Conservation (phyloP, 2,329 filamentous ascomycete genomes). For the Chrysoporthe puriensis region DNA sequence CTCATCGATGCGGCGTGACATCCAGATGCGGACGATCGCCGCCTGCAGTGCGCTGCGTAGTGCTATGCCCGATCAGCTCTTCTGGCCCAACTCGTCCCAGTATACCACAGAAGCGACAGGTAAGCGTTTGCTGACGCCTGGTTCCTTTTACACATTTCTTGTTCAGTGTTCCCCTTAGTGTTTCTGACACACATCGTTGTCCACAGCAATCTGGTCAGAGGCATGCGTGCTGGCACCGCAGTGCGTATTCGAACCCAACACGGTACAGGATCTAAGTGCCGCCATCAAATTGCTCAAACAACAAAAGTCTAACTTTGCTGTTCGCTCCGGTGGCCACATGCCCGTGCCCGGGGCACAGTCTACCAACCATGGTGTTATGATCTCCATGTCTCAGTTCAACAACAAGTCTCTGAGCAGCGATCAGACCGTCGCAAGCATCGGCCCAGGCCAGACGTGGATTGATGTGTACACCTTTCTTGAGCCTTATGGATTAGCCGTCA, state of each 20-base stretch:
- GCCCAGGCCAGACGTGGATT: constrained; percentile 2
- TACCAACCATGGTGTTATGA: constrained; percentile 41
- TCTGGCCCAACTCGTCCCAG: too few relatives aligned
- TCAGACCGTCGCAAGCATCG: not conserved
- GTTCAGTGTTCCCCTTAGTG: too few relatives aligned
- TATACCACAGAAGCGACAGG: too few relatives aligned
- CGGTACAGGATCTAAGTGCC: not conserved
- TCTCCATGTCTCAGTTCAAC: constrained; percentile 37
- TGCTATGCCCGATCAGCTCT: too few relatives aligned
- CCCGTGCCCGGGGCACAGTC: constrained; percentile 46
- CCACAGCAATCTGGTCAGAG: constrained; percentile 8
- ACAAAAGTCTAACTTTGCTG: constrained; percentile 40
- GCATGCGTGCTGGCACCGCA: constrained; percentile 7
- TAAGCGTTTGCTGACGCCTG: too few relatives aligned
- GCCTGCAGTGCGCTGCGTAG: too few relatives aligned
- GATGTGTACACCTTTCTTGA: constrained; percentile 23
- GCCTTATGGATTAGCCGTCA: constrained; percentile 30
- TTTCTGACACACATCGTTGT: too few relatives aligned
- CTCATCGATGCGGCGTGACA: too few relatives aligned
- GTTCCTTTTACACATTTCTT: too few relatives aligned
- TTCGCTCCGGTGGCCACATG: constrained; percentile 49
- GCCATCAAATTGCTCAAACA: not conserved
- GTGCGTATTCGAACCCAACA: constrained; percentile 2
- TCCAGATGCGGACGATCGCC: too few relatives aligned
- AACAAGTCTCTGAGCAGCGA: not conserved